Conservation (phyloP, 2,329 filamentous ascomycete genomes). For the Pseudopyricularia cyperi region DNA sequence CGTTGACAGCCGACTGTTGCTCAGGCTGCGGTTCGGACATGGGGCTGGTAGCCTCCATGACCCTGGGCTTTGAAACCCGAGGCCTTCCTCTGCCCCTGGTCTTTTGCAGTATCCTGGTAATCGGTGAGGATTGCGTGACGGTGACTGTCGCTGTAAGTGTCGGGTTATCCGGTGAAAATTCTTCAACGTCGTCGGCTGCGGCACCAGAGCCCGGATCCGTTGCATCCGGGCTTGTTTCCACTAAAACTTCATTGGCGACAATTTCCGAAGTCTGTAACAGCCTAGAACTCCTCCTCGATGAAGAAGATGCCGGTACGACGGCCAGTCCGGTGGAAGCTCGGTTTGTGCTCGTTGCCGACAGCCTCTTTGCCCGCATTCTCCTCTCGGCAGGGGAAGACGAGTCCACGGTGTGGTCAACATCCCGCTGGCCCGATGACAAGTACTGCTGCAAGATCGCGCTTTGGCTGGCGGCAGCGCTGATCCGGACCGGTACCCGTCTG, state of each 20-base stretch:
- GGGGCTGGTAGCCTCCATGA: not conserved
- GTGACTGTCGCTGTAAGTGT: not conserved
- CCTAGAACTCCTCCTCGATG: not conserved
- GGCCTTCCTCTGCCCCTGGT: not conserved
- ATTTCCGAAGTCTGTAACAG: not conserved
- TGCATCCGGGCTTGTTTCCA: conserved; percentile 3
- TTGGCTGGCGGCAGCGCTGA: conserved; percentile 19
- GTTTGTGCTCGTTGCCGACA: not conserved
- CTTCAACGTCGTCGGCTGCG: conserved; percentile 5
- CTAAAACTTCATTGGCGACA: conserved; percentile 15
- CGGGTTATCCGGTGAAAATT: conserved; percentile 8
- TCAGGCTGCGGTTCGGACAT: not conserved
- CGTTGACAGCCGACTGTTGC: not conserved
- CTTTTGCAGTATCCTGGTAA: not conserved
- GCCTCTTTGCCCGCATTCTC: conserved; percentile 13
- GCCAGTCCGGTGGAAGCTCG: not conserved
- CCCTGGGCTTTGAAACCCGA: not conserved
- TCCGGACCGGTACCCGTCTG: conserved; percentile 19
- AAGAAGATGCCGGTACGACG: not conserved
- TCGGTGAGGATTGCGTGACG: conserved; percentile 1
- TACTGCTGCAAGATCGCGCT: conserved; percentile 26
- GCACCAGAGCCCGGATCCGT: not conserved
- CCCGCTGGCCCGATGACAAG: conserved; percentile 17
- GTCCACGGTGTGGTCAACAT: conserved; percentile 14
- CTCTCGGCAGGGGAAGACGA: conserved; percentile 29